Conservation (phyloP, 805 yeast species). For the Candida ipomoeae region DNA sequence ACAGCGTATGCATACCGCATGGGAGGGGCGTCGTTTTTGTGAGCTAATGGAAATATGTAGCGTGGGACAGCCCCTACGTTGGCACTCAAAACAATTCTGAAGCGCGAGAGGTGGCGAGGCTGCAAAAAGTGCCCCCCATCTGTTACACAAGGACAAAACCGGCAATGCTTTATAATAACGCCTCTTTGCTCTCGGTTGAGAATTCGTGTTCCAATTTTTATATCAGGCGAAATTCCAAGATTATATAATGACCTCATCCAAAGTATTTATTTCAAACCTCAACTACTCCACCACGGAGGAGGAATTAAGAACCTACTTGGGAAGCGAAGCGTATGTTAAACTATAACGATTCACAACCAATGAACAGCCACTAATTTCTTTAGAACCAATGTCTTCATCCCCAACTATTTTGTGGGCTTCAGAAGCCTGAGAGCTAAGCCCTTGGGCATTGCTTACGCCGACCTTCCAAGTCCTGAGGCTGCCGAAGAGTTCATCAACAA, state of each 20-base stretch:
- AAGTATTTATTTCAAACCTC: conserved; percentile 52
- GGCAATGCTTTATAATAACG: conserved; percentile 9
- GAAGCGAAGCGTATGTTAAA: conserved; percentile 39
- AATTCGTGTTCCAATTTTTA: not conserved
- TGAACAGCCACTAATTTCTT: not conserved
- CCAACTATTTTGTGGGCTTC: conserved; percentile 50
- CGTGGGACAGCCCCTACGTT: not conserved
- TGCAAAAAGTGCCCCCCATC: conserved; percentile 1
- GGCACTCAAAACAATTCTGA: conserved; percentile 2
- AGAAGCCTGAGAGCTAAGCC: conserved; percentile 40
- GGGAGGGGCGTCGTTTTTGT: not conserved
- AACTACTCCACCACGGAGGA: conserved; percentile 49
- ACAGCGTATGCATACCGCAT: not conserved
- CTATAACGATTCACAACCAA: not conserved
- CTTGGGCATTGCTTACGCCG: conserved; percentile 52
- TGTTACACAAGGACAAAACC: conserved; percentile 8
- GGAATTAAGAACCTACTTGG: conserved; percentile 44
- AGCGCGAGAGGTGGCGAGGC: conserved; percentile 3
- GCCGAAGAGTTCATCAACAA: conserved; percentile 25
- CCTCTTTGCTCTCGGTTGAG: not conserved
- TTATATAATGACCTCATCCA: conserved; percentile 7
- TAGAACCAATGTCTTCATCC: conserved; percentile 43
- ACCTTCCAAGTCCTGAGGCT: conserved; percentile 26
- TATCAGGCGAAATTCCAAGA: not conserved
- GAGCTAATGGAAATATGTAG: not conserved